Base-by-base conservation (phyloP, 371 early-diverging fungal genomes). In the Mucor lusitanicus region DNA sequence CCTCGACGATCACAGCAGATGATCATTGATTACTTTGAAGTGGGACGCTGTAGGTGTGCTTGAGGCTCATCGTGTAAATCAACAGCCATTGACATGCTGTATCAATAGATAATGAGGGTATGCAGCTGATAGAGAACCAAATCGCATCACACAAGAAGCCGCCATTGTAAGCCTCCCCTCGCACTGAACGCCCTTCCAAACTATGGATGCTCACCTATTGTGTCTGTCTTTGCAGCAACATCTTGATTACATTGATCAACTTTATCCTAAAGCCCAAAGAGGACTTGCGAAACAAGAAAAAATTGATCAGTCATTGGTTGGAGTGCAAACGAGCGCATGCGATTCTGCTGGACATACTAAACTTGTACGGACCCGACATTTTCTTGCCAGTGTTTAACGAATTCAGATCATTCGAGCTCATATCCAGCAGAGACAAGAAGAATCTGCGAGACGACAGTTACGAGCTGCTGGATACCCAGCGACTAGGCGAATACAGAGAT, bases 21-120 rank as follows among this genome's bases (percentile, higher is more conserved):
- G 66, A 65, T 73, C 27, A 60, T 66, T 19, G 73, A 73, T 50
- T 73, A 73, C 33, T 65, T 73, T 28, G 73, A 73, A 60, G 73
- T 69, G 3, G 69, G 59, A 4, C 65, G 63, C 23, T 17, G 73
- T 73, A 63, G 39, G 39, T 48, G 1, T 7, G n/a, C 6, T 3
- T 35, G 37, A 12, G 9, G 37, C 37, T 3, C 3, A 35, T 1
- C 9, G 1, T 35, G 12, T 35, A 12, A 12, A 35, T 7, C 30
- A 6, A 33, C 37, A 35, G 12, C 9, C 12, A 53, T 21, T 53
- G 27, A 55, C 32, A 33, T 19, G 5, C 53, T 53, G 3, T 39
- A 28, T n/a, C n/a, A 33, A 8, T 59, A 73, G 73, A 33, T 23
- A 50, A 61, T 25, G 63, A 62, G 42, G 73, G 69, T n/a, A 69